Conservation (phyloP, 2,329 filamentous ascomycete genomes). For the Chaetomium globosum region DNA sequence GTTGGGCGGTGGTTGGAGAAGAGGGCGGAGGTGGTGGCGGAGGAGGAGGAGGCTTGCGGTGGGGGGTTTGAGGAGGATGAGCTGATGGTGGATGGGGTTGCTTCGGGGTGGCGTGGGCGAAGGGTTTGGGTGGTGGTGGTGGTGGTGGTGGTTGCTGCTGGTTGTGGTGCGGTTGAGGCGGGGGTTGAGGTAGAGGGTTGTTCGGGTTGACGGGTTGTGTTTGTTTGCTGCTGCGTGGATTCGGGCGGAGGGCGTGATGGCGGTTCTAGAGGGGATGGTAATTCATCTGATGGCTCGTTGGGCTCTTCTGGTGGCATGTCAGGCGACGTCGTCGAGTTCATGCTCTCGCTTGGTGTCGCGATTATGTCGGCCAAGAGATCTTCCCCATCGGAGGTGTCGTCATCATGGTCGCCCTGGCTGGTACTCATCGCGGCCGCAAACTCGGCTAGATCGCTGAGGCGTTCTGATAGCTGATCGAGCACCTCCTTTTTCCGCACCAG, state of each 20-base stretch:
- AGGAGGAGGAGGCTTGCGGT: constrained; percentile 20
- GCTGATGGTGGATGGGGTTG: constrained; percentile 18
- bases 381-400: constrained; percentile 57
- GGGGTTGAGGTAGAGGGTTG: neutral
- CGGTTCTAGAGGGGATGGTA: constrained; percentile 6
- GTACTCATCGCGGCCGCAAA: constrained; percentile 47
- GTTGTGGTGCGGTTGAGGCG: constrained; percentile 3
- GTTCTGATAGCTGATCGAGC: constrained; percentile 66
- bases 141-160: constrained; percentile 36
- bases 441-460: constrained; percentile 69
- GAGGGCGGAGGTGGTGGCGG: constrained; percentile 27
- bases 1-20: constrained; percentile 33
- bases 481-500: constrained; percentile 66
- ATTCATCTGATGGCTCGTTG: constrained; percentile 27
- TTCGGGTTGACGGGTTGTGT: constrained; percentile 10
- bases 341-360: constrained; percentile 57
- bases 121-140: constrained; percentile 42
- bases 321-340: constrained; percentile 45
- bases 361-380: constrained; percentile 60
- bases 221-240: constrained; percentile 16
- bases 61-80: constrained; percentile 17
- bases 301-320: constrained; percentile 33
- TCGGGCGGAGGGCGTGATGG: constrained; percentile 11
- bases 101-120: constrained; percentile 34
- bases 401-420: constrained; percentile 45